phyloP scores from a whole-genome alignment of 768 basidiomycete genomes.

The Lactarius indigo region DNA sequence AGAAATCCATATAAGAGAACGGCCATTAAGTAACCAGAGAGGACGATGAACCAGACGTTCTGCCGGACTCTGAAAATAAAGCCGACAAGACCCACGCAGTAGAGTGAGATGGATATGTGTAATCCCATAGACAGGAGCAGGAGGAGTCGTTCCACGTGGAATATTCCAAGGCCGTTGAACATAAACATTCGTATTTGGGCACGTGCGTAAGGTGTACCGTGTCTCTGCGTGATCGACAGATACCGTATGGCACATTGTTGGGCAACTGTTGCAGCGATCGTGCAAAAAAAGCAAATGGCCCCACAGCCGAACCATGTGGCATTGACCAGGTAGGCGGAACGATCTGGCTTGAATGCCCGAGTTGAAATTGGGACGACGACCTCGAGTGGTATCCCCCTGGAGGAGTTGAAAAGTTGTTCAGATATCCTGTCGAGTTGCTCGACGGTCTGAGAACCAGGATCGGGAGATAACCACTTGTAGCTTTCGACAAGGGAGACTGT shows the following conservation, averaged over 20 bases:
- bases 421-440: neutral
- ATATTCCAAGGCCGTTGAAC: neutral
- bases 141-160: neutral
- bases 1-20: too few relatives aligned
- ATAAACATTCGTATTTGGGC: neutral
- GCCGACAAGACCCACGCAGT: too few relatives aligned
- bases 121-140: neutral
- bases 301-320: conserved; percentile 5
- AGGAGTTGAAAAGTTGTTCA: neutral
- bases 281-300: neutral
- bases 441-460: neutral
- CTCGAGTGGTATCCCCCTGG: neutral
- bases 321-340: conserved; percentile 1
- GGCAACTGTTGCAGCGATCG: neutral
- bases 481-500: conserved; percentile 16
- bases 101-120: neutral
- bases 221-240: neutral
- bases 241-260: conserved; percentile 12
- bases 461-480: conserved; percentile 12
- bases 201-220: neutral
- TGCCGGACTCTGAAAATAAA: too few relatives aligned
- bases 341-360: neutral
- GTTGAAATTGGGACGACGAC: too few relatives aligned
- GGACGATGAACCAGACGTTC: too few relatives aligned
- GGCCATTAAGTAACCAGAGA: too few relatives aligned